These are phyloP conservation scores for Naganishia onofrii DNA, from an alignment of 768 basidiomycete genomes.

Conservation along the genomic window DNA sequence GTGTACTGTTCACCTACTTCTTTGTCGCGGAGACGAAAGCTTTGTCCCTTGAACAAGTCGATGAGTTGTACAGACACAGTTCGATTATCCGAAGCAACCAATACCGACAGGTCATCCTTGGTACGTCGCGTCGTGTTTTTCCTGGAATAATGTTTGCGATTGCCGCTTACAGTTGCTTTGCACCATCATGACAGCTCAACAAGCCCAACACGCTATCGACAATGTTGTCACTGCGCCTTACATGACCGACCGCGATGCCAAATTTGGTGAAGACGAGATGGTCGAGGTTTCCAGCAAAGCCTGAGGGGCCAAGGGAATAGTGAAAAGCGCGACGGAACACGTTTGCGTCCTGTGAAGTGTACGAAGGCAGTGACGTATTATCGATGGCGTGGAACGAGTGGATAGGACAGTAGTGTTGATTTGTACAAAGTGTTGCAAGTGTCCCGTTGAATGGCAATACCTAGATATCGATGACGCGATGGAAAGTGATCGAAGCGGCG, in stretches of 20 bases:
- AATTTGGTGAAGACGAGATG: not conserved
- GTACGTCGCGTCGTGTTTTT: not conserved
- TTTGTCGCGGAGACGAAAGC: conserved; percentile 23
- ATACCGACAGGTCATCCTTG: conserved; percentile 10
- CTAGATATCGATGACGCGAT: no score
- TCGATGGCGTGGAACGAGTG: no score
- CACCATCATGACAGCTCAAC: not conserved
- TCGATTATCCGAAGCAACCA: not conserved
- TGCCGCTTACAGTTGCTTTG: not conserved
- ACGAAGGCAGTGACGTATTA: no score
- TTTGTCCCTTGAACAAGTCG: conserved; percentile 19
- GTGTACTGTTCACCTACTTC: conserved; percentile 23
- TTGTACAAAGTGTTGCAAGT: no score
- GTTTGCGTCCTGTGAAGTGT: no score
- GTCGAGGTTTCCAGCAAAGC: not conserved
- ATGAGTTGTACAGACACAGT: conserved; percentile 25
- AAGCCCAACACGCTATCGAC: not conserved
- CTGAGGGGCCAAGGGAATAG: not conserved
- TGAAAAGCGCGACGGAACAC: no score
- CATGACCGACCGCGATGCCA: not conserved
- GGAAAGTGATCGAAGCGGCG: not conserved
- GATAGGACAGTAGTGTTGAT: no score
- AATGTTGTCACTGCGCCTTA: not conserved
- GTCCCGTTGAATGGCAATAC: no score
- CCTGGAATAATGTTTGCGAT: no score